Evolutionary conservation across 1,284 basidiomycete species (phyloP).

Genomic region (Rhodotorula sp.): DNA sequence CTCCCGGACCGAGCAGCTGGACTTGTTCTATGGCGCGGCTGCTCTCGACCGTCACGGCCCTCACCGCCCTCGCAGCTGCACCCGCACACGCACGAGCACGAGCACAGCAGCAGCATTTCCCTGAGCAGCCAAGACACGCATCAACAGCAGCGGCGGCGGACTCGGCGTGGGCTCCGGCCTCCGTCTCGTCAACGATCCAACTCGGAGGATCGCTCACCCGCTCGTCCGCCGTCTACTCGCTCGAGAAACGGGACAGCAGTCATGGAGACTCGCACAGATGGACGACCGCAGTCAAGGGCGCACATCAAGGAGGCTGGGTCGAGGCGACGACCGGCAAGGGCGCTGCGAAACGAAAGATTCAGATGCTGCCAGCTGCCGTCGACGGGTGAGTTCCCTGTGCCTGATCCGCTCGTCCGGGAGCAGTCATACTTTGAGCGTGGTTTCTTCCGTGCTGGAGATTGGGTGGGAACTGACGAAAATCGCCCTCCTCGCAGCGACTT

Average conservation of each 20-base stretch:
- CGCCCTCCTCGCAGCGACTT: slow-evolving; percentile 10
- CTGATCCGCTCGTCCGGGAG: not conserved
- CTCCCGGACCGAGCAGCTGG: too few relatives aligned
- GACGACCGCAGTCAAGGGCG: slow-evolving; percentile 72
- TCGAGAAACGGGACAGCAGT: slow-evolving; percentile 50
- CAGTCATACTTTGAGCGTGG: not conserved
- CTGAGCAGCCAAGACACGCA: too few relatives aligned
- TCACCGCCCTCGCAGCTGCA: too few relatives aligned
- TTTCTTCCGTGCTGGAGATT: too few relatives aligned
- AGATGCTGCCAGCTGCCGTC: slow-evolving; percentile 43
- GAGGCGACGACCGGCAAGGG: slow-evolving; percentile 56
- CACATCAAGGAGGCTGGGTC: slow-evolving; percentile 54
- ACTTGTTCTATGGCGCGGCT: too few relatives aligned
- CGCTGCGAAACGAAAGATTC: slow-evolving; percentile 58
- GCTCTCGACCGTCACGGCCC: too few relatives aligned
- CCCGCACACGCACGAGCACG: too few relatives aligned
- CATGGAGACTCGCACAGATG: slow-evolving; percentile 59
- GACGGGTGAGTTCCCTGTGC: slow-evolving; percentile 10
- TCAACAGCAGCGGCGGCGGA: not conserved
- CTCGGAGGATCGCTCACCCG: slow-evolving; percentile 80
- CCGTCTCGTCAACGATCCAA: slow-evolving; percentile 79
- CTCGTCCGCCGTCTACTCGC: slow-evolving; percentile 75
- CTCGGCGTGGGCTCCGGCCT: slow-evolving; percentile 75
- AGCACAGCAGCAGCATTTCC: too few relatives aligned
- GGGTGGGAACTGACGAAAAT: not conserved